Percentiles rank a stretch among this genome's conserved stretches.
These are phyloP conservation scores for Iberis pinnata DNA, from an alignment of 345 rosid genomes.

Conservation along the genomic window DNA sequence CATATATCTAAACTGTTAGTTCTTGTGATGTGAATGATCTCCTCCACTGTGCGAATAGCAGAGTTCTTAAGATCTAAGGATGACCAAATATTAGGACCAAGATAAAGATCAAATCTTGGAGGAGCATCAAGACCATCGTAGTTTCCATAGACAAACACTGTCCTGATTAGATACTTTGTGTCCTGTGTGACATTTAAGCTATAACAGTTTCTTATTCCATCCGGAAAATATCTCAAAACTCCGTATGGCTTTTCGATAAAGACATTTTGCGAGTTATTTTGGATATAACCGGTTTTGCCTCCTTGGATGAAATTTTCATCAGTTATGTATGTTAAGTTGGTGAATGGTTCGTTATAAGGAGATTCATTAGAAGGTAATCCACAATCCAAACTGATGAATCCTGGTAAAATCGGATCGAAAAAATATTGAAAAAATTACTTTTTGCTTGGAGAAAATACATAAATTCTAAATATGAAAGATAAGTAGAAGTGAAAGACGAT, in stretches of 20 bases:
- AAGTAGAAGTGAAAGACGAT: too few species aligned
- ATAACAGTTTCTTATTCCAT: slow-evolving; percentile 37
- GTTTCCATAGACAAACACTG: slow-evolving; percentile 32
- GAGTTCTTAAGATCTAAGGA: slow-evolving; percentile 19
- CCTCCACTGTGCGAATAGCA: background rate
- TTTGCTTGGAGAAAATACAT: too few species aligned
- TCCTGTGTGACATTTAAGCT: slow-evolving; percentile 20
- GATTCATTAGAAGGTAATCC: slow-evolving; percentile 27
- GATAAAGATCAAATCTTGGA: slow-evolving; percentile 35
- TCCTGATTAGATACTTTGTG: slow-evolving; percentile 30
- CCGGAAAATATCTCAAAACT: slow-evolving; percentile 27
- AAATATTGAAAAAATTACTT: too few species aligned
- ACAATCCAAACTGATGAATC: slow-evolving; percentile 43
- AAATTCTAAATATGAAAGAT: background rate
- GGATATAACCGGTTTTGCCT: slow-evolving; percentile 18
- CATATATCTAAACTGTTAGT: slow-evolving; percentile 33
- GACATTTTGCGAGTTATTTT: background rate
- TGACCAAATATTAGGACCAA: slow-evolving; percentile 40
- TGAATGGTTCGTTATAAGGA: slow-evolving; percentile 18
- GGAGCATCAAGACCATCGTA: slow-evolving; percentile 27
- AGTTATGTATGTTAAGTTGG: slow-evolving; percentile 25
- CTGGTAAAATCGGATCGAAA: slow-evolving; percentile 1
- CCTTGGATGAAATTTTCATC: slow-evolving; percentile 32
- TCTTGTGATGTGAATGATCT: slow-evolving; percentile 33
- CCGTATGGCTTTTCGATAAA: background rate